Percentiles rank a stretch among this genome's conserved stretches.
phyloP scores from a whole-genome alignment of 2,329 filamentous ascomycete genomes.

The Cladophialophora chaetospira region DNA sequence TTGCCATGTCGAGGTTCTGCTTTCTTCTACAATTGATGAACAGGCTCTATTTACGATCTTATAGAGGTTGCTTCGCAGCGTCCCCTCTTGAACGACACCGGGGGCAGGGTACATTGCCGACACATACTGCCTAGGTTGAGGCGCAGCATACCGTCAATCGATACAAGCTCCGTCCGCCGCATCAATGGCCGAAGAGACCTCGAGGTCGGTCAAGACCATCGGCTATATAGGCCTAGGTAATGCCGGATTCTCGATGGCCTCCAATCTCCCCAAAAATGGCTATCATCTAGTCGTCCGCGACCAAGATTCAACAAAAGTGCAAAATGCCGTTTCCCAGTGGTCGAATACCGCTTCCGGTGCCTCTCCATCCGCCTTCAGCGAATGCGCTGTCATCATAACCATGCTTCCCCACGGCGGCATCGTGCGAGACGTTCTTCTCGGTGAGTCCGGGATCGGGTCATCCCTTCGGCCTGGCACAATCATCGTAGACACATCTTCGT shows the following conservation, averaged over 20 bases:
- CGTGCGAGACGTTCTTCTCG: conserved; percentile 36
- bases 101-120: no score
- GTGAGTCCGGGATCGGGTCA: conserved; percentile 29
- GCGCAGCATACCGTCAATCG: no score
- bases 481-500: conserved; percentile 20
- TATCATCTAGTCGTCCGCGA: conserved; percentile 38
- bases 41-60: no score
- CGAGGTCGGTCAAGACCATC: no score
- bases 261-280: conserved; percentile 37
- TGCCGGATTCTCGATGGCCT: conserved; percentile 37
- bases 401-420: conserved; percentile 39
- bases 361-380: conserved; percentile 32
- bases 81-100: no score
- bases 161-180: no score
- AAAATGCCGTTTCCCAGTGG: conserved; percentile 24
- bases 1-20: no score
- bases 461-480: conserved; percentile 34
- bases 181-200: no score
- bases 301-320: conserved; percentile 31
- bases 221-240: conserved; percentile 39
- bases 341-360: conserved; percentile 32
- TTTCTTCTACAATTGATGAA: no score
- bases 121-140: no score
- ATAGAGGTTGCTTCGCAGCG: no score
- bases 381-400: conserved; percentile 37